These are phyloP conservation scores for Colletotrichum tamarilloi DNA, from an alignment of 2,329 filamentous ascomycete genomes.

Conservation along the genomic window DNA sequence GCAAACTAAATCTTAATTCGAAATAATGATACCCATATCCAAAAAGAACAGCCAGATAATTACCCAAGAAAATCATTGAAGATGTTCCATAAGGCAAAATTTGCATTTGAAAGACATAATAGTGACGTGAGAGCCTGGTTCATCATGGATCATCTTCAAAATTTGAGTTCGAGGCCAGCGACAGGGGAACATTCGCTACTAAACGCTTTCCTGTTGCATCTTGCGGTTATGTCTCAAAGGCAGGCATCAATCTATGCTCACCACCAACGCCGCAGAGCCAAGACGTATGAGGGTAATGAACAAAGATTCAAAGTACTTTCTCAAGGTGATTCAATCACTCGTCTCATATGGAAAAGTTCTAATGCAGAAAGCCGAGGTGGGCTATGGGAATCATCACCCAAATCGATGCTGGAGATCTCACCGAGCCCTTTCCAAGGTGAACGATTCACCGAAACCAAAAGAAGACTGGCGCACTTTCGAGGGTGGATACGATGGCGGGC, in stretches of 20 bases:
- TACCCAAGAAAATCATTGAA: background rate
- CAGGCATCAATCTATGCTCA: background rate
- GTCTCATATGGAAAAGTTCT: background rate
- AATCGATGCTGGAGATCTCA: background rate
- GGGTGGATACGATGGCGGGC: background rate
- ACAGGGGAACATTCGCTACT: background rate
- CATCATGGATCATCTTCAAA: background rate
- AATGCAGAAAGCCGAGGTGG: background rate
- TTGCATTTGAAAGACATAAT: fast-evolving
- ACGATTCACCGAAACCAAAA: background rate
- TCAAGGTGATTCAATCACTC: too few relatives aligned
- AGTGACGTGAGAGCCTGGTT: fast-evolving
- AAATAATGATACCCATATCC: background rate
- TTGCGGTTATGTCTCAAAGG: background rate
- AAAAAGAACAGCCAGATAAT: background rate
- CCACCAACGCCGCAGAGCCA: background rate
- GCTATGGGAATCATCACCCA: background rate
- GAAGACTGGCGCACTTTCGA: background rate
- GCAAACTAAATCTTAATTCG: background rate
- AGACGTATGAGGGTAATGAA: background rate
- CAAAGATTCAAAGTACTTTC: fast-evolving
- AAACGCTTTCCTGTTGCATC: background rate
- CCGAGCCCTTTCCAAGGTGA: background rate
- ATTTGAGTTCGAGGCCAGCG: background rate
- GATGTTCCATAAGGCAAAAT: background rate